Base-by-base conservation (phyloP, 2,329 filamentous ascomycete species). In the Ceratocystis diversiconidia region DNA sequence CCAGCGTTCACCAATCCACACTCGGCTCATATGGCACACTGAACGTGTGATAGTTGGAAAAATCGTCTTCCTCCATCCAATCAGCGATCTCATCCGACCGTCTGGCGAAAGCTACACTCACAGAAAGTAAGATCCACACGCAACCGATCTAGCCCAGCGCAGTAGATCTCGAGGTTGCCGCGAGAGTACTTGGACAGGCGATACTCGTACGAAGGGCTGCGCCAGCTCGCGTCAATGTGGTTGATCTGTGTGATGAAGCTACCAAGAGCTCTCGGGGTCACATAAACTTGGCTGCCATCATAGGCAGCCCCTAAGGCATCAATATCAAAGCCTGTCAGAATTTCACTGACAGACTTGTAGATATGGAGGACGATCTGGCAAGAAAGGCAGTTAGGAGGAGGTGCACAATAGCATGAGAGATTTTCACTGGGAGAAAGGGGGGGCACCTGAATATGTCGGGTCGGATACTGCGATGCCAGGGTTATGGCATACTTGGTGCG, bases 401-500 rank as follows among this genome's bases (percentile, higher is more conserved):
- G n/a, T 46, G 6, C 6, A 19, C 10, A 59, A 17, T 32, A 32
- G 30, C 30, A 32, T 32, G 30, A 7, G 6, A 32, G 30, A 7
- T 1, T 32, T 32, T 32, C 30, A 19, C 5, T 2, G 28, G 22
- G 22, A 1, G 3, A 41, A 22, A 2, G 32, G 30, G 17, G 17
- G 61, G 15, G 5, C 72, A 80, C 79, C 75, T 84, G 89, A 2
- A 95, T 81, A 72, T 95, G 90, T 1, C 90, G 85, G 44, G 85
- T 90, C 0, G 90, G 90, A 71, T 94, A 92, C 73, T 92, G 86
- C 57, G 86, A 90, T 43, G 84, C 88, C 71, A 95, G 94, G 0
- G 90, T 95, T 66, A 95, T 85, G 8, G 90, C 88, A 71, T 95
- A 88, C 77, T 92, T 95, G 19, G 90, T 95, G 44, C 90, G 82